Evolutionary conservation across 306 rosid genomes (phyloP).

Genomic region (Trifolium dubium): DNA sequence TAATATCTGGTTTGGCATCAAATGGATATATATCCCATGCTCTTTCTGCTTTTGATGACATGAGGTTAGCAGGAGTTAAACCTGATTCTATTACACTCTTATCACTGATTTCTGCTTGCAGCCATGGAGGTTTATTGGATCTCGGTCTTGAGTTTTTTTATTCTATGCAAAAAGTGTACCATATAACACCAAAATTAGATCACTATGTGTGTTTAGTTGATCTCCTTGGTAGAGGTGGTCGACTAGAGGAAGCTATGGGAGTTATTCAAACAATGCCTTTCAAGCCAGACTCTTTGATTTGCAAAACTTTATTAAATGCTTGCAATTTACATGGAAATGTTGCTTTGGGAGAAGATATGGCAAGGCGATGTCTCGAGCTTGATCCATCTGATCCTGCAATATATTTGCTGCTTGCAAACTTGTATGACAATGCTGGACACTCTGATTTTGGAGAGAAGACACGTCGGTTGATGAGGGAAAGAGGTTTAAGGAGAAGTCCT

Average conservation of each 20-base stretch:
- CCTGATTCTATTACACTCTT: constrained; percentile 63
- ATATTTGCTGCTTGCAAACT: constrained; percentile 61
- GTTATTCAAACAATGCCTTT: constrained; percentile 61
- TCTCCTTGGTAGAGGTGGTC: constrained; percentile 69
- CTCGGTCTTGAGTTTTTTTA: constrained; percentile 61
- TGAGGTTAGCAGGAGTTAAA: constrained; percentile 63
- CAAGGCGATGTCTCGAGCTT: constrained; percentile 65
- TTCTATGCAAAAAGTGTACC: constrained; percentile 58
- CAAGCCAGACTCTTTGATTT: constrained; percentile 55
- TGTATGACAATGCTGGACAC: constrained; percentile 59
- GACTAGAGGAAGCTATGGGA: constrained; percentile 67
- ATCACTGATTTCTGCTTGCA: constrained; percentile 63
- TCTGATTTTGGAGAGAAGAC: constrained; percentile 59
- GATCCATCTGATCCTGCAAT: constrained; percentile 66
- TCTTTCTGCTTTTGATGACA: constrained; percentile 68
- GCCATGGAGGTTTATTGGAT: constrained; percentile 64
- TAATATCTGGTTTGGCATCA: constrained; percentile 64
- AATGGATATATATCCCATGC: constrained; percentile 52
- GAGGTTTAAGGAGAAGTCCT: constrained; percentile 61
- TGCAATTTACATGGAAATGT: constrained; percentile 62
- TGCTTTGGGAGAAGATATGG: constrained; percentile 66
- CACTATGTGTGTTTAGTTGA: constrained; percentile 65
- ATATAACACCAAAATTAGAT: constrained; percentile 54
- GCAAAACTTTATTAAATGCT: constrained; percentile 66
- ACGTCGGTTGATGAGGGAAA: constrained; percentile 59